Evolutionary conservation across 768 basidiomycete species (phyloP).

Genomic region (Suillus placidus): DNA sequence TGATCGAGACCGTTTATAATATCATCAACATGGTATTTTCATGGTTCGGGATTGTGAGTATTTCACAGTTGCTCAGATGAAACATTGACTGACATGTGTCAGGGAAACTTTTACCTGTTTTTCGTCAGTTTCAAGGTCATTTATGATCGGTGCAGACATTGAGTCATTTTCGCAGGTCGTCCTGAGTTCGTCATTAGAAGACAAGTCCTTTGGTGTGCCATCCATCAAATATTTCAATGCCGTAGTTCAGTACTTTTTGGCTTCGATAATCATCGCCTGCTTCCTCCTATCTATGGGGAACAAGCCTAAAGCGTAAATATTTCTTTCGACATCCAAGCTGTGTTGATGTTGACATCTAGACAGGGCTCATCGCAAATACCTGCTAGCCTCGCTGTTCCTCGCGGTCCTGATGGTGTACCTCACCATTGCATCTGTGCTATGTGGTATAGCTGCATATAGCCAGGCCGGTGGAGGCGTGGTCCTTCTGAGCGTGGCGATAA

Average conservation of each 20-base stretch:
- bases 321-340: neutral
- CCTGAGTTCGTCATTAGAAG: slow-evolving; percentile 85
- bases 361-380: slow-evolving; percentile 65
- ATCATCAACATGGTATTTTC: slow-evolving; percentile 85
- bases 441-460: slow-evolving; percentile 69
- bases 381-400: slow-evolving; percentile 70
- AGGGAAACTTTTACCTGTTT: slow-evolving; percentile 96
- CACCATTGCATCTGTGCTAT: slow-evolving; percentile 79
- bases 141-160: neutral
- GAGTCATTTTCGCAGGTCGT: slow-evolving; percentile 57
- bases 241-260: slow-evolving; percentile 79
- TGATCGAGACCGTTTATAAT: slow-evolving; percentile 86
- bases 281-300: slow-evolving; percentile 98
- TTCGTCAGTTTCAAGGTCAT: slow-evolving; percentile 61
- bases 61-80: neutral
- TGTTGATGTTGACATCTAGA: slow-evolving; percentile 12
- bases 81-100: slow-evolving; percentile 5
- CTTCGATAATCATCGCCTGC: slow-evolving; percentile 81
- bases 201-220: slow-evolving; percentile 61
- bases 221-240: slow-evolving; percentile 76
- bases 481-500: slow-evolving; percentile 83
- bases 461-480: slow-evolving; percentile 72
- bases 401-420: slow-evolving; percentile 83
- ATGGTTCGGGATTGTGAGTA: slow-evolving; percentile 89
- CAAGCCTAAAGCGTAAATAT: slow-evolving; percentile 75